Percentiles rank a stretch among this genome's conserved stretches.
These are phyloP conservation scores for Claviceps paspali DNA, from an alignment of 2,329 filamentous ascomycete genomes.

Conservation along the genomic window DNA sequence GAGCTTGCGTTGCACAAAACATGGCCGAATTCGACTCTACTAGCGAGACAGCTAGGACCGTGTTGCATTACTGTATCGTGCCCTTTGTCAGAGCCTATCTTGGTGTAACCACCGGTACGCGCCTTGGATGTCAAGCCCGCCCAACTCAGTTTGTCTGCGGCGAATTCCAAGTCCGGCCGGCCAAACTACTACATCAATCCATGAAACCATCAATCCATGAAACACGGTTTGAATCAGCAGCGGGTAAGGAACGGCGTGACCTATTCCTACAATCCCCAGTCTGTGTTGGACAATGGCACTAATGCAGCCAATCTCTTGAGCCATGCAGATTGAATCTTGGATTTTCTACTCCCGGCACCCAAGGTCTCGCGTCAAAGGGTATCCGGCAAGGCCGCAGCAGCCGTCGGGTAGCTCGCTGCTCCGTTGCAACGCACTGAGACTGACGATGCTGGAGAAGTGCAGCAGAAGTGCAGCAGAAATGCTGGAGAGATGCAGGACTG, in stretches of 20 bases:
- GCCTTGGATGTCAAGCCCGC: background rate
- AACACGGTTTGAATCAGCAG: no score
- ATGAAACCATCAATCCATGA: background rate
- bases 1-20: constrained; percentile 4
- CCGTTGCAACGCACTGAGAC: background rate
- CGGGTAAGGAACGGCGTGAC: background rate
- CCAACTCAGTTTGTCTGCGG: background rate
- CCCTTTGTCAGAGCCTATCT: background rate
- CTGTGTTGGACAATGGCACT: background rate
- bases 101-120: constrained; percentile 1
- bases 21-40: background rate
- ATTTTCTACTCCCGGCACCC: background rate
- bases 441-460: background rate
- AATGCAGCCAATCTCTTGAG: background rate
- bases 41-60: constrained; percentile 3
- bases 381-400: background rate
- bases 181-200: background rate
- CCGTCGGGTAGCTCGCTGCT: background rate
- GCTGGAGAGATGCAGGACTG: background rate
- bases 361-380: background rate
- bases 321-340: background rate
- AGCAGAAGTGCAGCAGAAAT: background rate
- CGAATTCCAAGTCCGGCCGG: background rate
- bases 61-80: background rate
- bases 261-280: no score